phyloP scores from a whole-genome alignment of 306 rosid genomes.

The Ziziphus jujuba region DNA sequence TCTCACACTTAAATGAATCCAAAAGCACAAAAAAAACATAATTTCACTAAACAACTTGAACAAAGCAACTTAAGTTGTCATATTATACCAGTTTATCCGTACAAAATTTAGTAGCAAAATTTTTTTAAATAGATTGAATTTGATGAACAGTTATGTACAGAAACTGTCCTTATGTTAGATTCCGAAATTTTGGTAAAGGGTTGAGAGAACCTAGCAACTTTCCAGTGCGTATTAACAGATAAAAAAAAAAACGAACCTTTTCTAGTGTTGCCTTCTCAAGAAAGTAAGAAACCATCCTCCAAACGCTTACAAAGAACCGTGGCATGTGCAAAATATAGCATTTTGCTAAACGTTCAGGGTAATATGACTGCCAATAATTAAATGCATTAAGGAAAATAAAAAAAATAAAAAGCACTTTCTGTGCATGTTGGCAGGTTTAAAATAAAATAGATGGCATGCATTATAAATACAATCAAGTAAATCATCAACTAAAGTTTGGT shows the following conservation, averaged over 20 bases:
- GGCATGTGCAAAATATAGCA: conserved; percentile 79
- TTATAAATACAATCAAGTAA: too few relatives aligned
- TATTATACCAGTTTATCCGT: not conserved
- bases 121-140: too few relatives aligned
- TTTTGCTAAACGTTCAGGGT: conserved; percentile 87
- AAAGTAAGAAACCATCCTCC: conserved; percentile 83
- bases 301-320: conserved; percentile 79
- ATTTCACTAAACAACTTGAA: not conserved
- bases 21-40: not conserved
- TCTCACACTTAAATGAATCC: conserved; percentile 8
- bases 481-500: too few relatives aligned
- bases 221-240: not conserved
- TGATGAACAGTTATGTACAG: too few relatives aligned
- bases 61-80: too few relatives aligned
- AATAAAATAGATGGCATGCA: too few relatives aligned
- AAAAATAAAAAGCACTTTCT: not conserved
- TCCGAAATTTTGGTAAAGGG: not conserved
- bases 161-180: too few relatives aligned
- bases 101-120: too few relatives aligned
- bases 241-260: conserved; percentile 56
- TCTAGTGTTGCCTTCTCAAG: conserved; percentile 76
- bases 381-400: not conserved
- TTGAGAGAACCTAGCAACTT: not conserved
- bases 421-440: too few relatives aligned
- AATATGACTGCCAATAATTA: conserved; percentile 55